Evolutionary conservation across 495 filamentous ascomycete genomes (phyloP).

Genomic region (Lophiostoma macrostomum): DNA sequence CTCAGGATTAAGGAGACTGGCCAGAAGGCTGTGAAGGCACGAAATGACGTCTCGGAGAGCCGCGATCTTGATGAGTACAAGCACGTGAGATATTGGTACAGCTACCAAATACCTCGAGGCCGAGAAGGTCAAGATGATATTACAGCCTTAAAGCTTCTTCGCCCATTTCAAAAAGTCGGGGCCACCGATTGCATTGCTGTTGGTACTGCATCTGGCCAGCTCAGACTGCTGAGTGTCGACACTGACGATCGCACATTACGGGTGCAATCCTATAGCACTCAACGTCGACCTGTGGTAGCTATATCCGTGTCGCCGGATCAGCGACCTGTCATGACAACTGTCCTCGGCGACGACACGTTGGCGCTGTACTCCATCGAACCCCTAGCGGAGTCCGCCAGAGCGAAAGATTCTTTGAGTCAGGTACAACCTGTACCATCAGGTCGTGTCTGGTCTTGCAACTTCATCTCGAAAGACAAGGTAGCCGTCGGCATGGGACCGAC

Average conservation of each 20-base stretch:
- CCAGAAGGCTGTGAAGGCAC: background rate
- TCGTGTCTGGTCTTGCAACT: conserved; percentile 49
- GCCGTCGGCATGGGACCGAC: conserved; percentile 51
- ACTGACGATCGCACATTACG: conserved; percentile 5
- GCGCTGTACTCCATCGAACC: conserved; percentile 45
- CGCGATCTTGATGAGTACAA: conserved; percentile 32
- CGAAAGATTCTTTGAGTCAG: conserved; percentile 43
- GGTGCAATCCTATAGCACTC: conserved; percentile 27
- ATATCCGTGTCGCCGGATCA: conserved; percentile 25
- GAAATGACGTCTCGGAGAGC: background rate
- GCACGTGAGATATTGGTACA: conserved; percentile 45
- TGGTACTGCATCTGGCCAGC: conserved; percentile 48
- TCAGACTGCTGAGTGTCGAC: conserved; percentile 36
- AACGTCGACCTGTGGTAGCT: conserved; percentile 18
- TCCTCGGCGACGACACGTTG: conserved; percentile 30
- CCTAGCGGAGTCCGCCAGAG: conserved; percentile 19
- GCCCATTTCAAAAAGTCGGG: conserved; percentile 41
- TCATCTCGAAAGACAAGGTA: conserved; percentile 50
- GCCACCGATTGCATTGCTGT: conserved; percentile 44
- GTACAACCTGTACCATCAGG: conserved; percentile 37
- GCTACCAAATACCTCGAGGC: conserved; percentile 51
- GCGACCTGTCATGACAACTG: conserved; percentile 34
- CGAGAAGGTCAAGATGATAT: conserved; percentile 63
- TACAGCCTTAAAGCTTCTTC: conserved; percentile 54
- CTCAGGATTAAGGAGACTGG: conserved; percentile 44